Evolutionary conservation across 2,329 filamentous ascomycete genomes (phyloP), one percentile per base, ranked within the genome.

Genomic region (Dichotomopilus funicola): DNA sequence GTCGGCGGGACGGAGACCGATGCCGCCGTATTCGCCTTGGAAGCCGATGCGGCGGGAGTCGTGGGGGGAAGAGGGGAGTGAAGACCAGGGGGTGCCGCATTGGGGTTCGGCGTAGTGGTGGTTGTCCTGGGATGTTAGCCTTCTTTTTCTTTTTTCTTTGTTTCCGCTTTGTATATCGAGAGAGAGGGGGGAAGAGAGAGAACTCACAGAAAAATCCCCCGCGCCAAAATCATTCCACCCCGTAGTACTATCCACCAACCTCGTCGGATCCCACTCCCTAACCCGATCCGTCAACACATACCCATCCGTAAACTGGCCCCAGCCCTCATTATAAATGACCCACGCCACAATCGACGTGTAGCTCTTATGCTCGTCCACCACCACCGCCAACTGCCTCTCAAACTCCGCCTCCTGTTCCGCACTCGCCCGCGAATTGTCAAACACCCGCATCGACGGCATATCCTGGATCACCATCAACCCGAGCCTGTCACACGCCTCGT

Each of bases 261-360:
- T 73, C 0, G 82, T 85, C 0, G 84, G 79, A 62, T 89, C 86
- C 2, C 86, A 68, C 1, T 71, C 61, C 45, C 74, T 75, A 2
- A 88, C 76, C 0, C 76, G 66, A 1, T 79, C 72, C 0, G 82
- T 80, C 10, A 89, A 70, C 4, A 66, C 70, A 11, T 77, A 76
- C 59, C 88, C 85, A 0, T 73, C 62, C 2, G 65, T 73, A 2
- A 79, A 69, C 63, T 88, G 85, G 1, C 82, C 85, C 85, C 85
- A 88, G 44, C 83, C 85, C 66, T 88, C 85, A 64, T 88, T 88
- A 68, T 87, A 88, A 62, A 88, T 82, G 12, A 86, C 72, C 79
- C 85, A 88, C 1, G 80, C 78, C 8, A 80, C 75, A 58, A 88
- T 87, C 54, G 79, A 83, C 0, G 85, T 78, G 64, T 85, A 85